A percentile compares a stretch with the other conserved stretches of the same genome.
phyloP scores from a whole-genome alignment of 1,284 basidiomycete genomes.

The Heterobasidion occidentale region DNA sequence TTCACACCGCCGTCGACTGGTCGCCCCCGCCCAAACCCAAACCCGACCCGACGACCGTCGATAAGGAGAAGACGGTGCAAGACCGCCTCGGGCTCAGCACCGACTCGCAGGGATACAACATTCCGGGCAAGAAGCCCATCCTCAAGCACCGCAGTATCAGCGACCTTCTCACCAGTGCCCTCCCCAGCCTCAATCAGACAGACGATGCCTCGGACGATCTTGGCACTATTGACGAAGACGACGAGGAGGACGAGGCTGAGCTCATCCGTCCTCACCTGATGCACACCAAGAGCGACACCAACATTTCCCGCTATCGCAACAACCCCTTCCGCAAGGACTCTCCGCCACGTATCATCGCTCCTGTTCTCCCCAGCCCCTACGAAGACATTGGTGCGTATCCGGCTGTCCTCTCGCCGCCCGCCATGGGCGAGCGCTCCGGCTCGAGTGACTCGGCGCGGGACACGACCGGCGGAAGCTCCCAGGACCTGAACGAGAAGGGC shows the following conservation, averaged over 20 bases:
- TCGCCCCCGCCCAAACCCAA: constrained; percentile 40
- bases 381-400: not conserved
- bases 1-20: constrained; percentile 87
- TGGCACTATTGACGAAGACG: constrained; percentile 24
- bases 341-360: constrained; percentile 48
- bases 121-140: constrained; percentile 72
- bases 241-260: constrained; percentile 20
- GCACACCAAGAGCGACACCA: constrained; percentile 82
- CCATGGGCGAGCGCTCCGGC: constrained; percentile 9
- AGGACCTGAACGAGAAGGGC: constrained; percentile 30
- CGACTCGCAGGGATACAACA: constrained; percentile 24
- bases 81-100: constrained; percentile 11
- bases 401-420: constrained; percentile 1
- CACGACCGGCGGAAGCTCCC: constrained; percentile 20
- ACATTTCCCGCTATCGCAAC: constrained; percentile 50
- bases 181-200: constrained; percentile 39
- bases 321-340: constrained; percentile 53
- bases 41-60: constrained; percentile 10
- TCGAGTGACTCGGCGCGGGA: constrained; percentile 22
- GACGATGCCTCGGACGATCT: constrained; percentile 26
- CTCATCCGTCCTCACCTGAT: constrained; percentile 48
- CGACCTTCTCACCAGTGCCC: constrained; percentile 71
- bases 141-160: constrained; percentile 93
- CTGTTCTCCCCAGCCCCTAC: constrained; percentile 7
- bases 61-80: constrained; percentile 13